phyloP scores from a whole-genome alignment of 1,284 basidiomycete genomes.

The Ustilago xerochloae region DNA sequence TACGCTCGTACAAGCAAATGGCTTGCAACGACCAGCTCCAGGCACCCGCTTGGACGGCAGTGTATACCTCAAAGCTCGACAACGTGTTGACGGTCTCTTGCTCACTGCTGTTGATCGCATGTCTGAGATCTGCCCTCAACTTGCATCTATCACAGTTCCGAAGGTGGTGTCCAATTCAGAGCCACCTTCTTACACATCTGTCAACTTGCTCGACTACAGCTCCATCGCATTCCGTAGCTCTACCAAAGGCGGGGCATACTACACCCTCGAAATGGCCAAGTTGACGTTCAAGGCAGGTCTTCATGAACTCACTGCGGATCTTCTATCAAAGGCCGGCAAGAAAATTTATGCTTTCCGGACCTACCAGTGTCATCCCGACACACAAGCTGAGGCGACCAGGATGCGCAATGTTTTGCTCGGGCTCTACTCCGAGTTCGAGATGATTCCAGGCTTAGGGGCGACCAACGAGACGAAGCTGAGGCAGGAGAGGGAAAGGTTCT shows the following conservation, averaged over 20 bases:
- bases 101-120: slow-evolving; percentile 31
- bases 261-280: slow-evolving; percentile 38
- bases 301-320: slow-evolving; percentile 38
- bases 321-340: slow-evolving; percentile 30
- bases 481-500: slow-evolving; percentile 28
- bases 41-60: slow-evolving; percentile 17
- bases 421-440: slow-evolving; percentile 33
- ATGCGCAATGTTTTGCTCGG: slow-evolving; percentile 22
- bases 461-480: slow-evolving; percentile 26
- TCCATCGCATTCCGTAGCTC: slow-evolving; percentile 43
- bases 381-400: slow-evolving; percentile 26
- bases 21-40: slow-evolving; percentile 26
- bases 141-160: slow-evolving; percentile 29
- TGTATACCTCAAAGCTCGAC: slow-evolving; percentile 28
- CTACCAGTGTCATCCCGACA: slow-evolving; percentile 36
- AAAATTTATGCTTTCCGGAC: slow-evolving; percentile 42
- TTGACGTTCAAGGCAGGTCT: slow-evolving; percentile 28
- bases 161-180: slow-evolving; percentile 27
- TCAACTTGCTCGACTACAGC: slow-evolving; percentile 40
- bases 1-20: slow-evolving; percentile 26
- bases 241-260: slow-evolving; percentile 28
- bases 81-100: slow-evolving; percentile 30
- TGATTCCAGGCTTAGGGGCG: slow-evolving; percentile 37
- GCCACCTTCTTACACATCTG: slow-evolving; percentile 18
- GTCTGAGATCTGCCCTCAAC: slow-evolving; percentile 30